A percentile compares a stretch with the other conserved stretches of the same genome.
Evolutionary conservation across 148 eudicot species (phyloP).

Genomic region (Pharnaceum exiguum): DNA sequence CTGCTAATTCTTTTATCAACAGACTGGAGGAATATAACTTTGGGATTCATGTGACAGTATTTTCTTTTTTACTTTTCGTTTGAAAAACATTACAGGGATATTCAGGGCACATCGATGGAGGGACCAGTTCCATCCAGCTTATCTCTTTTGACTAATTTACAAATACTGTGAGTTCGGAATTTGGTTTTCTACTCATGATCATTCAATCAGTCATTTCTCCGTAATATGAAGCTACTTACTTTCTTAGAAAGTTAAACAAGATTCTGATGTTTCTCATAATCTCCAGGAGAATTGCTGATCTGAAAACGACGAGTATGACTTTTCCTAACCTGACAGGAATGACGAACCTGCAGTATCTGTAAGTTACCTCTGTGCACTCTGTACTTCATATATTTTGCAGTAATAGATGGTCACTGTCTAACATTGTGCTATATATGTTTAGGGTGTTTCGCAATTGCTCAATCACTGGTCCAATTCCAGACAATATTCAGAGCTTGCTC

Average conservation of each 20-base stretch:
- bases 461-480: conserved; percentile 48
- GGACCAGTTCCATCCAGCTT: conserved; percentile 75
- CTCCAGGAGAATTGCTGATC: conserved; percentile 77
- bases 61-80: neutral
- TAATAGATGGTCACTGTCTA: neutral
- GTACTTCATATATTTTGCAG: neutral
- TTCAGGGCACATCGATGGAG: conserved; percentile 75
- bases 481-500: conserved; percentile 31
- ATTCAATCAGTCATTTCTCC: neutral
- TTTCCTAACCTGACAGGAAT: conserved; percentile 50
- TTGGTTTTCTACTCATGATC: neutral
- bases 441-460: conserved; percentile 78
- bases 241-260: neutral
- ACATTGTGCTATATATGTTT: conserved; percentile 11
- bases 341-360: conserved; percentile 40
- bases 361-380: conserved; percentile 23
- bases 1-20: neutral
- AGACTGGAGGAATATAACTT: neutral
- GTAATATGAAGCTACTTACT: neutral
- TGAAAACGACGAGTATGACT: conserved; percentile 26
- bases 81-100: conserved; percentile 46
- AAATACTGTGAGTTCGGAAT: conserved; percentile 42
- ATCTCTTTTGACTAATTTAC: conserved; percentile 38
- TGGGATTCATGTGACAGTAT: neutral
- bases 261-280: conserved; percentile 10